These are phyloP conservation scores for Pseudogymnoascus sp. DNA, from an alignment of 2,329 filamentous ascomycete species.

Conservation along the genomic window DNA sequence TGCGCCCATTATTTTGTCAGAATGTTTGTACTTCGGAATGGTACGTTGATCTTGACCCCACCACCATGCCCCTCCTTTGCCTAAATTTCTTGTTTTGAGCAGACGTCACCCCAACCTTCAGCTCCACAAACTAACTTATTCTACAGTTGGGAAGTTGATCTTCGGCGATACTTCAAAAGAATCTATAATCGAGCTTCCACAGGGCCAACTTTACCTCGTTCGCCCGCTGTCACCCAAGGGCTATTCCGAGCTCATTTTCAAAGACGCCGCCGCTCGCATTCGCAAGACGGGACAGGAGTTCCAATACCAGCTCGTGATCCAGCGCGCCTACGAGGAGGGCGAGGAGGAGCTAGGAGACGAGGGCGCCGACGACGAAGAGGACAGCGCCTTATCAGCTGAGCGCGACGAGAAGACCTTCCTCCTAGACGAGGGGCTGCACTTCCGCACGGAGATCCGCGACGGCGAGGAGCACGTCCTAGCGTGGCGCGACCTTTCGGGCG, in stretches of 20 bases:
- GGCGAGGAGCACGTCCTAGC: slow-evolving; percentile 80
- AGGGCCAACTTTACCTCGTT: slow-evolving; percentile 95
- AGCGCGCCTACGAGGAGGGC: slow-evolving; percentile 94
- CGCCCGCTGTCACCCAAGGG: slow-evolving; percentile 92
- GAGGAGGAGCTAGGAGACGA: slow-evolving; percentile 87
- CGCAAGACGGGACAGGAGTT: slow-evolving; percentile 89
- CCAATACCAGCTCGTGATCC: slow-evolving; percentile 94
- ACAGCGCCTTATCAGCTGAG: slow-evolving; percentile 66
- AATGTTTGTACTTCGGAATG: slow-evolving; percentile 52
- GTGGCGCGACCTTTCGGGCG: slow-evolving; percentile 91
- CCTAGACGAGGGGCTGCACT: slow-evolving; percentile 84
- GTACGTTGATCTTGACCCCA: slow-evolving; percentile 31
- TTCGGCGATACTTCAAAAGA: slow-evolving; percentile 77
- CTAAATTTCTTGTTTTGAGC: slow-evolving; percentile 15
- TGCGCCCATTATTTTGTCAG: slow-evolving; percentile 13
- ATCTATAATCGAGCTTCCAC: slow-evolving; percentile 85
- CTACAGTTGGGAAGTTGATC: slow-evolving; percentile 77
- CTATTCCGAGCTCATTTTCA: slow-evolving; percentile 98
- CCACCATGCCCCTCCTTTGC: slow-evolving; percentile 16
- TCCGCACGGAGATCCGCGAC: slow-evolving; percentile 74
- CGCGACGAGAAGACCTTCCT: slow-evolving; percentile 97
- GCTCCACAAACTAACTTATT: slow-evolving; percentile 9
- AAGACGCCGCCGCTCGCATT: slow-evolving; percentile 87
- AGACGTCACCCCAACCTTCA: slow-evolving; percentile 16
- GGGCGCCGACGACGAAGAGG: slow-evolving; percentile 77